Evolutionary conservation across 257 asterid species (phyloP).

Genomic region (Echium plantagineum): DNA sequence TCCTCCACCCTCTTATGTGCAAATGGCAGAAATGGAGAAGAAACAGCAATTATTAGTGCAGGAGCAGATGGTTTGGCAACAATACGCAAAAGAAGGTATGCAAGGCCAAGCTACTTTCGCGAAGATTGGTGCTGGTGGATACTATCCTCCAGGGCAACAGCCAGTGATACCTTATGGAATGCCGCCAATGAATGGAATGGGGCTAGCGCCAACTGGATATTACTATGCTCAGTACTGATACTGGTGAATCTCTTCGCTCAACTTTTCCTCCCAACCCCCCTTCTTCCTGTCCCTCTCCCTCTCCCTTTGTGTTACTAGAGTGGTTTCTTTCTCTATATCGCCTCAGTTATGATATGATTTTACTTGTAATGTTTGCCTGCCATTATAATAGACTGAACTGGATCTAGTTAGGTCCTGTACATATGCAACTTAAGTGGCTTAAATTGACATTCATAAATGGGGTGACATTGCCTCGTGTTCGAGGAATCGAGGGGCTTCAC

Average conservation of each 20-base stretch:
- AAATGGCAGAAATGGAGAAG: conserved; percentile 82
- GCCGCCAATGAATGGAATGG: conserved; percentile 30
- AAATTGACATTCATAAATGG: too few relatives aligned
- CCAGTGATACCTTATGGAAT: conserved; percentile 51
- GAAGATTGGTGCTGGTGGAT: conserved; percentile 70
- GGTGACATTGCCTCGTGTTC: too few relatives aligned
- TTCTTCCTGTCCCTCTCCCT: neutral
- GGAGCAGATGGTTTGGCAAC: conserved; percentile 79
- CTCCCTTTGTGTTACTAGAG: neutral
- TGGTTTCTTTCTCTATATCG: neutral
- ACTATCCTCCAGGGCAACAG: conserved; percentile 42
- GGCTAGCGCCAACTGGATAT: conserved; percentile 23
- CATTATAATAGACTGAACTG: too few relatives aligned
- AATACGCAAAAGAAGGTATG: conserved; percentile 64
- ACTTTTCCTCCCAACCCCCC: neutral
- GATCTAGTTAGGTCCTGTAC: too few relatives aligned
- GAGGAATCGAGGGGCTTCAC: too few relatives aligned
- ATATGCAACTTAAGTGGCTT: too few relatives aligned
- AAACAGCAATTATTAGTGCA: conserved; percentile 67
- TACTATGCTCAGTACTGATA: conserved; percentile 50
- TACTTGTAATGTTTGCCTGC: too few relatives aligned
- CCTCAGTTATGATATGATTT: neutral
- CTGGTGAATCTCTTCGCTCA: neutral
- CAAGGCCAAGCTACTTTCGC: conserved; percentile 65
- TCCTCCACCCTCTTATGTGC: conserved; percentile 75